Percentiles rank a stretch among this genome's conserved stretches.
Evolutionary conservation across 495 filamentous ascomycete genomes (phyloP).

Genomic region (Xylaria intraflava): DNA sequence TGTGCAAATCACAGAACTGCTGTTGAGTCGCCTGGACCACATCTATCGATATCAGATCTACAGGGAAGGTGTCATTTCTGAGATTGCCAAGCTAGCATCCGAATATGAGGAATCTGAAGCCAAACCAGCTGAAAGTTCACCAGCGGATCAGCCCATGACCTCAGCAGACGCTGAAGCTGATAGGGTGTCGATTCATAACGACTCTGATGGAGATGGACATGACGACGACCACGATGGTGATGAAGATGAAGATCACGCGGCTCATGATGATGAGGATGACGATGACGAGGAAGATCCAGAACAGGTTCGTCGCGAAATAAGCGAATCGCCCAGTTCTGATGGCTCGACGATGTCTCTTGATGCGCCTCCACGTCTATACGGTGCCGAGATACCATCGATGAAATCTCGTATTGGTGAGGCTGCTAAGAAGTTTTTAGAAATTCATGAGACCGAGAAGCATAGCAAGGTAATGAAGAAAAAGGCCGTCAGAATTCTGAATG

Average conservation of each 20-base stretch:
- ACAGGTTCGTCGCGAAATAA: slow-evolving; percentile 50
- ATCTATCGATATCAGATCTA: slow-evolving; percentile 97
- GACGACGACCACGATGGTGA: slow-evolving; percentile 53
- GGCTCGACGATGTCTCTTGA: slow-evolving; percentile 53
- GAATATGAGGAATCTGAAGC: slow-evolving; percentile 30
- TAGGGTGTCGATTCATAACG: slow-evolving; percentile 38
- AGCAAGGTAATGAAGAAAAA: slow-evolving; percentile 65
- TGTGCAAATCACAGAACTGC: slow-evolving; percentile 78
- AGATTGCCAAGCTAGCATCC: slow-evolving; percentile 70
- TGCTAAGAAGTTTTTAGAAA: slow-evolving; percentile 75
- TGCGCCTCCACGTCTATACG: slow-evolving; percentile 37
- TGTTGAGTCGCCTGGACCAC: slow-evolving; percentile 72
- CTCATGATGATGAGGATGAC: slow-evolving; percentile 17
- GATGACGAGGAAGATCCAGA: slow-evolving; percentile 48
- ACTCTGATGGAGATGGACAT: slow-evolving; percentile 44
- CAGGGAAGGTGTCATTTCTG: slow-evolving; percentile 90
- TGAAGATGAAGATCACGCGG: slow-evolving; percentile 26
- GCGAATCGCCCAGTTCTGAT: slow-evolving; percentile 61
- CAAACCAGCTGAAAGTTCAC: slow-evolving; percentile 18
- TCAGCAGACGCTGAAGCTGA: slow-evolving; percentile 47
- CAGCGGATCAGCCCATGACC: slow-evolving; percentile 45
- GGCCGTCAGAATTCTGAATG: slow-evolving; percentile 64
- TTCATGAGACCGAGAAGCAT: slow-evolving; percentile 70
- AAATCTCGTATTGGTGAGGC: slow-evolving; percentile 66
- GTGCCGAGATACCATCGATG: slow-evolving; percentile 52